Conservation (phyloP, 176 grass and related monocot species). For the Musa acuminata region DNA sequence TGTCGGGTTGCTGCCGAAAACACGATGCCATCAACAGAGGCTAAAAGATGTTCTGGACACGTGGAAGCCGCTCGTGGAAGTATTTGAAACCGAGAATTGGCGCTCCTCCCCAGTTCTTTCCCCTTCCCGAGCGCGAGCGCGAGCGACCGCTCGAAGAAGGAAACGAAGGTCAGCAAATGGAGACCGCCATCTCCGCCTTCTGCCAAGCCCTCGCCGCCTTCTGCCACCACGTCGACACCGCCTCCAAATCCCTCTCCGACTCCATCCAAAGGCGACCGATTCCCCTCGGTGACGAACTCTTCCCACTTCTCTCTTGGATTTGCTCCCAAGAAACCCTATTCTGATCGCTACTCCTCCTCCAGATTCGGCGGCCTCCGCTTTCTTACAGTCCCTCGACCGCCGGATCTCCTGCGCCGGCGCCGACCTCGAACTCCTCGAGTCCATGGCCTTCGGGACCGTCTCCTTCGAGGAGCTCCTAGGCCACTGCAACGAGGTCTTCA, state of each 20-base stretch:
- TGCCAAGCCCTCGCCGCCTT: slow-evolving; percentile 47
- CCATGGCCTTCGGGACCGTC: slow-evolving; percentile 61
- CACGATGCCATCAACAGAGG: too few relatives aligned
- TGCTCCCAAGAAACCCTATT: background rate
- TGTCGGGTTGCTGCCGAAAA: too few relatives aligned
- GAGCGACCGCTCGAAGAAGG: background rate
- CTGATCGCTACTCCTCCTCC: background rate
- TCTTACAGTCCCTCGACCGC: slow-evolving; percentile 49
- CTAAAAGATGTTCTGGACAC: too few relatives aligned
- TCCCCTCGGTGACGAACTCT: slow-evolving; percentile 37
- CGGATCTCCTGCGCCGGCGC: slow-evolving; percentile 31
- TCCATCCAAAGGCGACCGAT: slow-evolving; percentile 50
- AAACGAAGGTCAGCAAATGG: slow-evolving; percentile 25
- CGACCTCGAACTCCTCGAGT: slow-evolving; percentile 59
- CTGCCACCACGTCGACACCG: slow-evolving; percentile 40
- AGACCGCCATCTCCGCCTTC: slow-evolving; percentile 37
- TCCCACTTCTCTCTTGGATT: background rate
- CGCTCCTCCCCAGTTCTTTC: background rate
- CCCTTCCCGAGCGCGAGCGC: too few relatives aligned
- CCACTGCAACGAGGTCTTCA: slow-evolving; percentile 56
- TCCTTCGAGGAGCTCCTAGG: slow-evolving; percentile 91
- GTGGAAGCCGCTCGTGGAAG: too few relatives aligned
- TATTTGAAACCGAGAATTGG: too few relatives aligned
- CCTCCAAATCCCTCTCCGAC: slow-evolving; percentile 59
- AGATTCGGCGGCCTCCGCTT: slow-evolving; percentile 57